Conservation (phyloP, 495 filamentous ascomycete species). For the Bryoglossum gracile region DNA sequence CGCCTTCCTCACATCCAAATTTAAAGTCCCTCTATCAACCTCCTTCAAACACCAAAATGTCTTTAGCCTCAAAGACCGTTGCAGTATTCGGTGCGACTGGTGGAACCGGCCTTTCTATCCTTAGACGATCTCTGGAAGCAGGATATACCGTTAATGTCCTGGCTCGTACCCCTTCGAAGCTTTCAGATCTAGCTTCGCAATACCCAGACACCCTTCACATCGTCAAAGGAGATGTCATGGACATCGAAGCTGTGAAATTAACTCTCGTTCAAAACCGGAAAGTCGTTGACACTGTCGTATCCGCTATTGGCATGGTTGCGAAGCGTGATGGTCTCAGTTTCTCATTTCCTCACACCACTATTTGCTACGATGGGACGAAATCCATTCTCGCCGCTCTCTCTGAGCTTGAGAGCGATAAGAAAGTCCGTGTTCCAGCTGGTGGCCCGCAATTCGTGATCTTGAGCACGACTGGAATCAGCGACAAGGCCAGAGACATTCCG, state of each 20-base stretch:
- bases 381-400: conserved; percentile 4
- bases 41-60: conserved; percentile 1
- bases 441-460: conserved; percentile 10
- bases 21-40: no score
- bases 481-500: conserved; percentile 17
- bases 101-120: conserved; percentile 10
- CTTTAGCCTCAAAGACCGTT: conserved; percentile 1
- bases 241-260: conserved; percentile 4
- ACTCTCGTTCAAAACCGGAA: not conserved
- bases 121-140: conserved; percentile 7
- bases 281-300: conserved; percentile 11
- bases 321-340: not conserved
- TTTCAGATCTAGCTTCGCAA: conserved; percentile 1
- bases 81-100: conserved; percentile 21
- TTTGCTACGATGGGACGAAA: conserved; percentile 12
- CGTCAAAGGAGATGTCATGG: conserved; percentile 10
- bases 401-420: conserved; percentile 1
- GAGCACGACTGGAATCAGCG: conserved; percentile 11
- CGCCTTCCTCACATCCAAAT: no score
- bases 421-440: not conserved
- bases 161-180: conserved; percentile 15
- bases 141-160: conserved; percentile 12
- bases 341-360: not conserved
- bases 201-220: conserved; percentile 14
- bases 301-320: conserved; percentile 7